phyloP scores from a whole-genome alignment of 192 early-diverging fungal species.

The Physocladia obscura region DNA sequence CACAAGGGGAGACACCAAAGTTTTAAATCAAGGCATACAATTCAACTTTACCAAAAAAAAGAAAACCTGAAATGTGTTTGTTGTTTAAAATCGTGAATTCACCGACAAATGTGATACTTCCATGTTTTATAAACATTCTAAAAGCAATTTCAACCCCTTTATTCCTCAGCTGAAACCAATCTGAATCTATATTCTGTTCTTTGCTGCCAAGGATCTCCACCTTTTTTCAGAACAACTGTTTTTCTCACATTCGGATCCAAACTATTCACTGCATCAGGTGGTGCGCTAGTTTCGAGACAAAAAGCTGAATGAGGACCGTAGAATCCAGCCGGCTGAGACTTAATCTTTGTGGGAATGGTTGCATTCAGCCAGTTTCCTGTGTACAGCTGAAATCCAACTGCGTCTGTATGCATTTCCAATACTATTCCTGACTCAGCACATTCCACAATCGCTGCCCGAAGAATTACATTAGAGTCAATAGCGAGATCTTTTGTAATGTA shows the following conservation, averaged over 20 bases:
- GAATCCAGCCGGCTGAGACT: conserved; percentile 34
- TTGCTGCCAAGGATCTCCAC: conserved; percentile 40
- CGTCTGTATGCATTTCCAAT: conserved; percentile 63
- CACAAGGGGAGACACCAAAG: no score
- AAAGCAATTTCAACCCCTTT: no score
- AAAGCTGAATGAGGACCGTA: conserved; percentile 65
- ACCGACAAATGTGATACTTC: no score
- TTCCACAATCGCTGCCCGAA: conserved; percentile 47
- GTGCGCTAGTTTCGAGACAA: conserved; percentile 55
- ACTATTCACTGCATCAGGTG: conserved; percentile 49
- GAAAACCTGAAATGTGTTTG: no score
- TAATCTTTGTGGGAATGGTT: conserved; percentile 45
- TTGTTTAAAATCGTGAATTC: no score
- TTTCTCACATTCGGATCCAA: conserved; percentile 12
- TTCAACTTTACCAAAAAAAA: no score
- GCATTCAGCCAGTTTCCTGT: conserved; percentile 73
- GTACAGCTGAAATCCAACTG: conserved; percentile 80
- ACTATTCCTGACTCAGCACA: conserved; percentile 59
- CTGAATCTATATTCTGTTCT: conserved; percentile 33
- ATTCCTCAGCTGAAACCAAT: neutral
- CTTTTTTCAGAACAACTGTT: conserved; percentile 31
- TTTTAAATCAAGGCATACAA: no score
- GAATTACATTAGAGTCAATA: neutral
- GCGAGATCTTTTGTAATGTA: conserved; percentile 46
- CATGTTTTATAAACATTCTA: no score